Evolutionary conservation across 805 yeast species (phyloP).

Genomic region (Pichia heedii): DNA sequence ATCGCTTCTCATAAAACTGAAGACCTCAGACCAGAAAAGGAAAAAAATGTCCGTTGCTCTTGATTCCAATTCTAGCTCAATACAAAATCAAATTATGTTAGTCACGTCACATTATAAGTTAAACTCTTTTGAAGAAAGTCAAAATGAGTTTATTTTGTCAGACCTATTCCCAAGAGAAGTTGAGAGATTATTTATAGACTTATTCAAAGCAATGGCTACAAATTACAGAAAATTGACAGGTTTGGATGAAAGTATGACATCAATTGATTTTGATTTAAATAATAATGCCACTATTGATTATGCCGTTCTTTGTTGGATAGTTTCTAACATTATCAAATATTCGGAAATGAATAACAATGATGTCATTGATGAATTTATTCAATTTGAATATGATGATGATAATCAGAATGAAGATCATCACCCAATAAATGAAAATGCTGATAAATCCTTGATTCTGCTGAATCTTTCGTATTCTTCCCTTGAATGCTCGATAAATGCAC

Average conservation of each 20-base stretch:
- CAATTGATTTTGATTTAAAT: conserved; percentile 1
- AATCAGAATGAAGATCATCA: conserved; percentile 12
- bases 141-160: conserved; percentile 11
- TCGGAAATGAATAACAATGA: not conserved
- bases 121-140: conserved; percentile 4
- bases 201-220: conserved; percentile 7
- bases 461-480: conserved; percentile 25
- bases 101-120: conserved; percentile 14
- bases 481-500: conserved; percentile 34
- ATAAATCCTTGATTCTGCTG: not conserved
- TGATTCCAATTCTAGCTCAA: conserved; percentile 1
- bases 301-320: conserved; percentile 32
- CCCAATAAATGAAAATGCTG: not conserved
- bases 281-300: conserved; percentile 12
- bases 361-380: conserved; percentile 16
- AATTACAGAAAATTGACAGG: not conserved
- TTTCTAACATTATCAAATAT: conserved; percentile 16
- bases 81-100: conserved; percentile 16
- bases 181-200: conserved; percentile 12
- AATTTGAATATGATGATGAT: conserved; percentile 23
- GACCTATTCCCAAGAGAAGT: conserved; percentile 17
- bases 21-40: conserved; percentile 7
- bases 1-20: conserved; percentile 7
- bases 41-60: not conserved
- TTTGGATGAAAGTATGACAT: not conserved